Evolutionary conservation across 257 asterid species (phyloP).

Genomic region (Cinchona pubescens): DNA sequence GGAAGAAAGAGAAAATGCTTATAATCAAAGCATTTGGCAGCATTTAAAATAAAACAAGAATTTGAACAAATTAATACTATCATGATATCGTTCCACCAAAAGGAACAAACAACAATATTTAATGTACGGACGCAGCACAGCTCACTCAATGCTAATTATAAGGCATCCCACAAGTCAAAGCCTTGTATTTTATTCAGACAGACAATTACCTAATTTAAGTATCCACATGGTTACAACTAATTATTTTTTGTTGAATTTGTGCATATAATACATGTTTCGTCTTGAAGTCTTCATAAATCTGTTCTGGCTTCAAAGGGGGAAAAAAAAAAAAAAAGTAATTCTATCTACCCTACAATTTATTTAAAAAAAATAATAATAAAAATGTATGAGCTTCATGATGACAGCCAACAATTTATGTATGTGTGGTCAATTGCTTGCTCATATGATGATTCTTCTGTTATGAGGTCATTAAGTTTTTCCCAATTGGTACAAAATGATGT

Average conservation of each 20-base stretch:
- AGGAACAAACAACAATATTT: background rate
- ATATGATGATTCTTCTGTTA: background rate
- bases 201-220: background rate
- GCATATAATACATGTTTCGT: background rate
- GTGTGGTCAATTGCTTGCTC: background rate
- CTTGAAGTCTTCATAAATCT: background rate
- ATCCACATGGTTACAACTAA: background rate
- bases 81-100: background rate
- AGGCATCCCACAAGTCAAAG: slow-evolving; percentile 1
- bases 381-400: background rate
- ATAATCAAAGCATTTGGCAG: background rate
- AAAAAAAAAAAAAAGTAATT: too few species aligned
- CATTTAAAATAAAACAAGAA: background rate
- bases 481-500: background rate
- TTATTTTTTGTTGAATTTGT: background rate
- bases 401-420: background rate
- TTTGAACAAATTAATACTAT: background rate
- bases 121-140: background rate
- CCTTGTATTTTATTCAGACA: background rate
- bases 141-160: slow-evolving; percentile 4
- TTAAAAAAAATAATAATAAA: too few species aligned
- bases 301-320: background rate
- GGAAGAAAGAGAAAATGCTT: background rate
- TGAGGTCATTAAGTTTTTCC: background rate
- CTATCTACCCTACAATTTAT: too few species aligned